Conservation (phyloP, 495 filamentous ascomycete species). For the Aspergillus heteromorphus region DNA sequence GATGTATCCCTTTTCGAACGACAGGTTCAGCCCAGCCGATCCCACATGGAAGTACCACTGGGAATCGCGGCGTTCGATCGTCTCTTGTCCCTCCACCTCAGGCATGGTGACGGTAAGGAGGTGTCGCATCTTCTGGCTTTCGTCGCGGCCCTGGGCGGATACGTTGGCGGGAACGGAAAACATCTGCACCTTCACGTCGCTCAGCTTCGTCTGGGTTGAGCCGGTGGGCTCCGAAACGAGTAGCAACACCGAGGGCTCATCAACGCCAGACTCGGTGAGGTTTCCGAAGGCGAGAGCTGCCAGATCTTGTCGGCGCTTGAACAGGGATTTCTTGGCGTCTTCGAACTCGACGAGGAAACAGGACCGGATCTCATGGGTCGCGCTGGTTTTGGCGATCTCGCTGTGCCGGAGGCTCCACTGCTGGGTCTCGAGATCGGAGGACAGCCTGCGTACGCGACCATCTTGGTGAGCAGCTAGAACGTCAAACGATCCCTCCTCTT, state of each 20-base stretch:
- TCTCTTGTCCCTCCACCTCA: constrained; percentile 20
- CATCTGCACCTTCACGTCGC: constrained; percentile 38
- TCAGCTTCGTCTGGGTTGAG: constrained; percentile 22
- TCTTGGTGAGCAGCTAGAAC: constrained; percentile 45
- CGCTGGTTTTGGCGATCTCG: constrained; percentile 29
- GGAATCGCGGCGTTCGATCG: constrained; percentile 20
- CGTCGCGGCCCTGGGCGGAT: constrained; percentile 18
- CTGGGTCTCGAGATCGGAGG: constrained; percentile 36
- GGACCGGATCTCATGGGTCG: constrained; percentile 28
- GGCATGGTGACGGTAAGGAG: constrained; percentile 36
- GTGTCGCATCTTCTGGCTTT: constrained; percentile 35
- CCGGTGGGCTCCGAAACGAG: constrained; percentile 36
- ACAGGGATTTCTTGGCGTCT: constrained; percentile 37
- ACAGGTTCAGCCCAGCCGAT: constrained; percentile 39
- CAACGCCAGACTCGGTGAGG: constrained; percentile 17
- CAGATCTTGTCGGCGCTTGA: constrained; percentile 42
- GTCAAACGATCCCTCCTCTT: constrained; percentile 29
- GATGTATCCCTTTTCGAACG: constrained; percentile 38
- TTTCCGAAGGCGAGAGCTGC: constrained; percentile 34
- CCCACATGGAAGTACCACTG: constrained; percentile 43
- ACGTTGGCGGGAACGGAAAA: constrained; percentile 33
- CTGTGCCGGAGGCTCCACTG: constrained; percentile 39
- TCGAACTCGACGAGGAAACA: constrained; percentile 44
- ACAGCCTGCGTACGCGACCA: constrained; percentile 36
- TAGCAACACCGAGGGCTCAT: constrained; percentile 36